Percentiles rank a stretch among this genome's conserved stretches.
phyloP scores from a whole-genome alignment of 805 yeast species.

The Kodamaea kaohsiungensis region DNA sequence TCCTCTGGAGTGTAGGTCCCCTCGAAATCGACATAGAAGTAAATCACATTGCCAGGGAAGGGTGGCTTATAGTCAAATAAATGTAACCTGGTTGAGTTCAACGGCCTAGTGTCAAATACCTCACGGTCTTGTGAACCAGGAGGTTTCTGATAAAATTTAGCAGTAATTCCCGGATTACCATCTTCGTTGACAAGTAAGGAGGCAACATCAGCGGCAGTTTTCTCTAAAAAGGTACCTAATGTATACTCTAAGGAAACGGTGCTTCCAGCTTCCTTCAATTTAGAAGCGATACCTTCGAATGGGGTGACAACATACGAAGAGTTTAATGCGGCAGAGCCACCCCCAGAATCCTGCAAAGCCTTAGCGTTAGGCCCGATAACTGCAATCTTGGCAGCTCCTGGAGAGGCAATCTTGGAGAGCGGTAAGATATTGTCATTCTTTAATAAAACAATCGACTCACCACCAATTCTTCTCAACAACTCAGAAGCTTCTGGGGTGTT shows the following conservation, averaged over 20 bases:
- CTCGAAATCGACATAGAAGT: slow-evolving; percentile 46
- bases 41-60: slow-evolving; percentile 10
- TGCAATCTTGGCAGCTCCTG: slow-evolving; percentile 29
- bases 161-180: slow-evolving; percentile 29
- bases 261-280: slow-evolving; percentile 24
- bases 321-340: slow-evolving; percentile 59
- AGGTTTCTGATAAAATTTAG: slow-evolving; percentile 28
- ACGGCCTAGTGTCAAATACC: slow-evolving; percentile 25
- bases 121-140: slow-evolving; percentile 17
- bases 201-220: slow-evolving; percentile 31
- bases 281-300: slow-evolving; percentile 43
- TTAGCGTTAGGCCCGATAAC: slow-evolving; percentile 65
- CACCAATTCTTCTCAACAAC: slow-evolving; percentile 25
- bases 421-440: slow-evolving; percentile 57
- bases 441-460: slow-evolving; percentile 55
- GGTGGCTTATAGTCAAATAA: neutral
- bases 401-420: slow-evolving; percentile 23
- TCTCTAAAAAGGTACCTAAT: slow-evolving; percentile 36
- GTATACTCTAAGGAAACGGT: slow-evolving; percentile 18
- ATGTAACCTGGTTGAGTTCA: slow-evolving; percentile 16
- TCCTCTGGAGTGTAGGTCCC: slow-evolving; percentile 46
- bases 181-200: slow-evolving; percentile 17
- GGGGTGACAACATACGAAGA: slow-evolving; percentile 52
- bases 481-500: slow-evolving; percentile 37
- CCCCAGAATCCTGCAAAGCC: slow-evolving; percentile 53